Percentiles rank a stretch among this genome's conserved stretches.
phyloP scores from a whole-genome alignment of 2,329 filamentous ascomycete genomes.

The Penicillium decumbens region DNA sequence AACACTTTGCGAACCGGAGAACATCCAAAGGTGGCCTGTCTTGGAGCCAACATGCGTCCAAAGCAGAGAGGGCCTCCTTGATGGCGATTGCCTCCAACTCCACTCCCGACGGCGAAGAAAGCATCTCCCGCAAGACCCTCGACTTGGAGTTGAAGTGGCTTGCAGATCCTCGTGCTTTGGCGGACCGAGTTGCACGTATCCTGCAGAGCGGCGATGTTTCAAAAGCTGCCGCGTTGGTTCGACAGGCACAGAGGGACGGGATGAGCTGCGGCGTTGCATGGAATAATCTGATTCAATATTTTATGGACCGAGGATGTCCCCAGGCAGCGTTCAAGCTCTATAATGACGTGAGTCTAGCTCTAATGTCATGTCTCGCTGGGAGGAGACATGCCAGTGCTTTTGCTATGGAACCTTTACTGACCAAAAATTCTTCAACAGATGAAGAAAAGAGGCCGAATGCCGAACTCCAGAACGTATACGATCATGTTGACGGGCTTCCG shows the following conservation, averaged over 20 bases:
- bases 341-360: conserved; percentile 64
- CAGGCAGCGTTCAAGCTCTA: conserved; percentile 70
- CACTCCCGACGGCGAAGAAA: background rate
- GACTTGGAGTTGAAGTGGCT: conserved; percentile 59
- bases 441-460: conserved; percentile 84
- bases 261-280: conserved; percentile 70
- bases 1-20: background rate
- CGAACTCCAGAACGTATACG: conserved; percentile 78
- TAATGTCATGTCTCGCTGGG: background rate
- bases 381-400: background rate
- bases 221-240: conserved; percentile 64
- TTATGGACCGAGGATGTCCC: conserved; percentile 58
- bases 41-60: background rate
- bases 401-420: conserved; percentile 1
- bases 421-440: conserved; percentile 54
- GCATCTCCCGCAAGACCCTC: conserved; percentile 26
- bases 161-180: conserved; percentile 68
- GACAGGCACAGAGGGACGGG: conserved; percentile 59
- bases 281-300: conserved; percentile 77
- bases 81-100: conserved; percentile 11
- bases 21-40: background rate
- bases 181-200: conserved; percentile 59
- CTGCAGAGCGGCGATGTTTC: conserved; percentile 58
- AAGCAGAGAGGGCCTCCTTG: conserved; percentile 3
- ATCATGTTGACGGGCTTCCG: conserved; percentile 74